Conservation (phyloP, 495 filamentous ascomycete genomes). For the Aspergillus coremiiformis region DNA sequence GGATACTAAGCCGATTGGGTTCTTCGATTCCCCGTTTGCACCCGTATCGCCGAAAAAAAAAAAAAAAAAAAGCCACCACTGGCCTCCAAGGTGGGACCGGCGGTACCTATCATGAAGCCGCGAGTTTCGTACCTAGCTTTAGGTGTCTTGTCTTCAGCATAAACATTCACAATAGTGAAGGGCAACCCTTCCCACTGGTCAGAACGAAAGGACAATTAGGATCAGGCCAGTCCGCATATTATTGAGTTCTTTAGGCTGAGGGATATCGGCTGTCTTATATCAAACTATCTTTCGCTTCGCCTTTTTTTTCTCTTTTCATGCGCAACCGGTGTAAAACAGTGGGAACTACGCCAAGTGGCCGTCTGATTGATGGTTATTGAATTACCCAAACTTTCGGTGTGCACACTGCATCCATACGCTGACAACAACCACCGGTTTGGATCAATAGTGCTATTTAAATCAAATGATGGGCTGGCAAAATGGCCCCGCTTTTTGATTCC, state of each 20-base stretch:
- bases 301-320: slow-evolving; percentile 5
- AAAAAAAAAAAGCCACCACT: slow-evolving; percentile 1
- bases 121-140: slow-evolving; percentile 17
- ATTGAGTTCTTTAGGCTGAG: background rate
- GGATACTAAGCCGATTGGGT: background rate
- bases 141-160: slow-evolving; percentile 15
- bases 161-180: background rate
- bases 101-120: slow-evolving; percentile 24
- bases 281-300: background rate
- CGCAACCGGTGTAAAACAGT: background rate
- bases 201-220: background rate
- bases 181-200: background rate
- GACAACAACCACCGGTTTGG: background rate
- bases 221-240: background rate
- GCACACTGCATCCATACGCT: background rate
- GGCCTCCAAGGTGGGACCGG: slow-evolving; percentile 22
- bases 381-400: slow-evolving; percentile 13
- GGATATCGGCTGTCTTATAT: background rate
- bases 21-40: slow-evolving; percentile 15
- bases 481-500: background rate
- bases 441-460: background rate
- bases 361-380: slow-evolving; percentile 4
- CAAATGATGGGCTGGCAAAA: background rate
- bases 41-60: slow-evolving; percentile 9
- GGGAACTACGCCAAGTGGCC: background rate